phyloP scores from a whole-genome alignment of 768 basidiomycete genomes.

The Solioccasus polychromus region DNA sequence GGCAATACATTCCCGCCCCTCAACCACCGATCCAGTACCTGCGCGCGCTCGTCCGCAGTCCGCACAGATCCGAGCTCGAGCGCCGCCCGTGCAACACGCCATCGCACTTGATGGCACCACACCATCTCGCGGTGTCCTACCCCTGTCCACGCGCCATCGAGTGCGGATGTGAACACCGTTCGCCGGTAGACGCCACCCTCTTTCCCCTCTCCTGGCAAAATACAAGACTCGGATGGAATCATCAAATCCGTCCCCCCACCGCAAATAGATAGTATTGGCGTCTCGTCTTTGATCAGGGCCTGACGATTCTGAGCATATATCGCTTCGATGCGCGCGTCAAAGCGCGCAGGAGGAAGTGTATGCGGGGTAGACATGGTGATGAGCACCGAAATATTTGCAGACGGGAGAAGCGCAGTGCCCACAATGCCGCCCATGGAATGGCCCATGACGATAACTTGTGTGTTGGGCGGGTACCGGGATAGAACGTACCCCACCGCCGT shows the following conservation, averaged over 20 bases:
- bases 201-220: constrained; percentile 39
- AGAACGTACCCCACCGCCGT: constrained; percentile 76
- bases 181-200: constrained; percentile 40
- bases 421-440: constrained; percentile 99
- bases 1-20: constrained; percentile 55
- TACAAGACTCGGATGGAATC: constrained; percentile 88
- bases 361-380: constrained; percentile 98
- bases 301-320: constrained; percentile 55
- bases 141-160: constrained; percentile 93
- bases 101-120: constrained; percentile 98
- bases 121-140: constrained; percentile 97
- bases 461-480: constrained; percentile 63
- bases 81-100: constrained; percentile 77
- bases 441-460: constrained; percentile 74
- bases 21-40: constrained; percentile 61
- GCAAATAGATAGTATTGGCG: constrained; percentile 79
- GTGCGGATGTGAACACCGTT: constrained; percentile 78
- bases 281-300: constrained; percentile 43
- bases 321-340: constrained; percentile 76
- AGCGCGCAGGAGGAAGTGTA: constrained; percentile 79
- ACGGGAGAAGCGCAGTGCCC: constrained; percentile 74
- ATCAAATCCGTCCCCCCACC: constrained; percentile 91
- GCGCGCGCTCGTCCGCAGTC: constrained; percentile 28
- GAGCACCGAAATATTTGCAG: constrained; percentile 64
- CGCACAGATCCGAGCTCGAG: constrained; percentile 55